Evolutionary conservation across 805 yeast species (phyloP), one percentile per base, ranked within the genome.

Genomic region (Yamadazyma laniorum): DNA sequence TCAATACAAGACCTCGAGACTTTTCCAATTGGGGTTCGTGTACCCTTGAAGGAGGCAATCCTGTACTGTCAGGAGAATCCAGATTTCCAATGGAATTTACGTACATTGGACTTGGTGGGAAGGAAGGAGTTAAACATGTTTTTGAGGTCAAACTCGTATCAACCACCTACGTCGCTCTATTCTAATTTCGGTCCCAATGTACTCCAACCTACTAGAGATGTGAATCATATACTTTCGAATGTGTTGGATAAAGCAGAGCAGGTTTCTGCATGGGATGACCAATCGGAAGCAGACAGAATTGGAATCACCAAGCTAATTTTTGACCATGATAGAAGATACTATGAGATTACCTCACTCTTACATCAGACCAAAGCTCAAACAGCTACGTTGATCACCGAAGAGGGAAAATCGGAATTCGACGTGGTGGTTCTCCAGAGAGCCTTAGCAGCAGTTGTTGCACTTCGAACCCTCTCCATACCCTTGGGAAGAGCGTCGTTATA

Each of bases 401-500:
- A 65, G 3, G 65, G 55, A 6, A 63, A 53, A 7, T 47, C 71
- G 6, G 95, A 85, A 43, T 77, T 79, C 47, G 82, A 77, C 35
- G 59, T 75, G 34, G 63, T 81, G 2, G 49, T 72, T 12, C 55
- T 70, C 39, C 85, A 85, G 48, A 72, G 75, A 58, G 77, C 65
- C 14, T 61, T 85, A 31, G 83, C 89, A 0, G 66, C 75, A 0
- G 59, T 77, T 22, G 79, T 81, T 18, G 85, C 85, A 0, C 53
- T 80, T 19, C 66, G 97, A 47, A 86, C 95, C 0, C 66, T 87
- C 32, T 75, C 95, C 0, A 74, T 82, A 16, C 87, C 95, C 0
- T 59, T 84, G 18, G 96, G 96, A 0, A 72, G 91, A 47, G 89
- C 87, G 0, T 85, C 89, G 0, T 62, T 87, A 7, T 79, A 82